Percentiles rank a stretch among this genome's conserved stretches.
Evolutionary conservation across 768 basidiomycete genomes (phyloP).

Genomic region (Mycena amicta): DNA sequence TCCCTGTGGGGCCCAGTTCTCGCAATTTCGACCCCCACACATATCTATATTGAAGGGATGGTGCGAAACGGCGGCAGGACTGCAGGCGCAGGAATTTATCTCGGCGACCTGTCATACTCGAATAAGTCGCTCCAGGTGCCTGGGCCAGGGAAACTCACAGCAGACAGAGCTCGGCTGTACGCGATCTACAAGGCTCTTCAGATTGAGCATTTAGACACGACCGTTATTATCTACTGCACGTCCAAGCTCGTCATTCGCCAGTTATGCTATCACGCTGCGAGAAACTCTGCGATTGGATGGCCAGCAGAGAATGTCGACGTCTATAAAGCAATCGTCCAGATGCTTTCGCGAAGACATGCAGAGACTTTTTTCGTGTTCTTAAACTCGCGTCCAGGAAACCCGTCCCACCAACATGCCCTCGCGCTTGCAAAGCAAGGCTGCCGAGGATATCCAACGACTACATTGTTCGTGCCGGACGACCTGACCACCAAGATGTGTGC

Average conservation of each 20-base stretch:
- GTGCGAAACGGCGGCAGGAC: not conserved
- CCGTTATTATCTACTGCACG: slow-evolving; percentile 1
- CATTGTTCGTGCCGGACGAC: not conserved
- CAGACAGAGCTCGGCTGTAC: slow-evolving; percentile 1
- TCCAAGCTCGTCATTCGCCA: slow-evolving; percentile 6
- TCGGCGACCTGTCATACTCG: not conserved
- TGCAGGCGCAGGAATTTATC: not conserved
- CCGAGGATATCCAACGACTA: not conserved
- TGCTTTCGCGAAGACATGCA: not conserved
- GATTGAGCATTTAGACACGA: not conserved
- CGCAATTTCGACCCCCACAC: not conserved
- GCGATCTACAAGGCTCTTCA: not conserved
- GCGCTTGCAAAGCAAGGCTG: not conserved
- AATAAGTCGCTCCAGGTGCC: not conserved
- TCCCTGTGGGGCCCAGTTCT: not conserved
- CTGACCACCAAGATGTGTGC: too few relatives aligned
- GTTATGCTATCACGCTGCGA: slow-evolving; percentile 2
- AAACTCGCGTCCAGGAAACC: not conserved
- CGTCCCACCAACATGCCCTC: not conserved
- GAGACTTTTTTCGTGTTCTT: not conserved
- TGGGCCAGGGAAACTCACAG: not conserved
- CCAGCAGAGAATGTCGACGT: slow-evolving; percentile 6
- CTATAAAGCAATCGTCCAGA: not conserved
- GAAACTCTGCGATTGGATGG: not conserved
- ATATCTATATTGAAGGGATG: not conserved